These are phyloP conservation scores for Blastocystis sp. DNA, from an alignment of 352 stramenopile species.

Conservation along the genomic window DNA sequence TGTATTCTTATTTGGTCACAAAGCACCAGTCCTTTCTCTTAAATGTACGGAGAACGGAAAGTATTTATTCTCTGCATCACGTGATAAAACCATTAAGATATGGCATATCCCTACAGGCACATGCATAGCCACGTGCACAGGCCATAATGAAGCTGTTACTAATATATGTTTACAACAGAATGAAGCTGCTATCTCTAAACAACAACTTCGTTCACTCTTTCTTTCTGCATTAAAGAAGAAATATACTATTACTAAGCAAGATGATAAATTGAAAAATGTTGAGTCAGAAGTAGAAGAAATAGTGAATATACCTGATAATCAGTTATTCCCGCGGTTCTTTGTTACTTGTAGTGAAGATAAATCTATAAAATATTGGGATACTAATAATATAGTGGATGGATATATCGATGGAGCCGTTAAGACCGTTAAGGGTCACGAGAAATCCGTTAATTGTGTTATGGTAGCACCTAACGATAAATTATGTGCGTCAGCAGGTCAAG, in stretches of 20 bases:
- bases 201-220: not conserved
- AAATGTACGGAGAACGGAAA: constrained; percentile 62
- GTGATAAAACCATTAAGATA: constrained; percentile 70
- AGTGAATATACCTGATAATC: constrained; percentile 47
- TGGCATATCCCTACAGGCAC: constrained; percentile 59
- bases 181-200: constrained; percentile 49
- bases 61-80: constrained; percentile 72
- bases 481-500: constrained; percentile 80
- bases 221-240: constrained; percentile 4
- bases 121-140: constrained; percentile 64
- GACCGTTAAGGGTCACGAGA: constrained; percentile 66
- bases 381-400: constrained; percentile 50
- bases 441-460: constrained; percentile 82
- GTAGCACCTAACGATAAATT: constrained; percentile 86
- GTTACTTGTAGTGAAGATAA: constrained; percentile 82
- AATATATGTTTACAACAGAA: constrained; percentile 72
- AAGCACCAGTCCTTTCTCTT: constrained; percentile 81
- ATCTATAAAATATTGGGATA: constrained; percentile 86
- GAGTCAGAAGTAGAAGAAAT: constrained; percentile 22
- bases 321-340: constrained; percentile 65
- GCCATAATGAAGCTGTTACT: constrained; percentile 76
- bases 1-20: constrained; percentile 79
- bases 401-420: constrained; percentile 49
- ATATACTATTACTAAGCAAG: constrained; percentile 7
- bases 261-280: not conserved